These are phyloP conservation scores for Penstemon barbatus DNA, from an alignment of 257 asterid genomes.

Conservation along the genomic window DNA sequence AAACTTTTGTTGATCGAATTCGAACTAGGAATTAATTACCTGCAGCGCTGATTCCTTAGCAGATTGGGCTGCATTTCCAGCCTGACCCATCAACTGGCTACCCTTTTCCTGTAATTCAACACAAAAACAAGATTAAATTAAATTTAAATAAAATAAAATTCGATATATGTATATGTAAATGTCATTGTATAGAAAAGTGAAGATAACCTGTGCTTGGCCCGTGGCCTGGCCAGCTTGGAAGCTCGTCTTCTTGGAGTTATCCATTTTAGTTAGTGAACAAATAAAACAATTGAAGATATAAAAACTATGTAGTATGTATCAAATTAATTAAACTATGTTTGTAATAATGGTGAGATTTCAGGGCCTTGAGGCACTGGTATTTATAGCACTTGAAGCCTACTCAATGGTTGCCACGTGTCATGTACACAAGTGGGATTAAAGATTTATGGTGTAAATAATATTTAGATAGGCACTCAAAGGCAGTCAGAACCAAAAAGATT, in stretches of 20 bases:
- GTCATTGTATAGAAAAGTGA: too few species aligned
- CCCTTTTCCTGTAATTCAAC: slow-evolving; percentile 46
- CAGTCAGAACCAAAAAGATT: too few species aligned
- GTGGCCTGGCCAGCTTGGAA: slow-evolving; percentile 61
- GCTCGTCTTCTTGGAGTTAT: slow-evolving; percentile 47
- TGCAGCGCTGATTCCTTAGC: slow-evolving; percentile 50
- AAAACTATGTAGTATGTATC: too few species aligned
- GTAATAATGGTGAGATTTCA: too few species aligned
- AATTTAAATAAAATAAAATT: too few species aligned
- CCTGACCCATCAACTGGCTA: slow-evolving; percentile 49
- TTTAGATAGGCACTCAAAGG: too few species aligned
- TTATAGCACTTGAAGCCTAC: not conserved
- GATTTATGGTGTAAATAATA: too few species aligned
- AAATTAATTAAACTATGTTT: too few species aligned
- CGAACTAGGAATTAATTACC: slow-evolving; percentile 20
- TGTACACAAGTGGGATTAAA: not conserved
- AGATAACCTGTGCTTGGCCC: slow-evolving; percentile 53
- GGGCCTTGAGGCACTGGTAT: not conserved
- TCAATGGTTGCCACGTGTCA: not conserved
- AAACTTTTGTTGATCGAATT: too few species aligned
- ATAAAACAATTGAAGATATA: too few species aligned
- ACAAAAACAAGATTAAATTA: too few species aligned
- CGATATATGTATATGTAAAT: too few species aligned
- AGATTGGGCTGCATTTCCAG: slow-evolving; percentile 51
- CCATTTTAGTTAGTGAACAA: slow-evolving; percentile 27